These are phyloP conservation scores for Trifolium pratense DNA, from an alignment of 306 rosid genomes.

Conservation along the genomic window DNA sequence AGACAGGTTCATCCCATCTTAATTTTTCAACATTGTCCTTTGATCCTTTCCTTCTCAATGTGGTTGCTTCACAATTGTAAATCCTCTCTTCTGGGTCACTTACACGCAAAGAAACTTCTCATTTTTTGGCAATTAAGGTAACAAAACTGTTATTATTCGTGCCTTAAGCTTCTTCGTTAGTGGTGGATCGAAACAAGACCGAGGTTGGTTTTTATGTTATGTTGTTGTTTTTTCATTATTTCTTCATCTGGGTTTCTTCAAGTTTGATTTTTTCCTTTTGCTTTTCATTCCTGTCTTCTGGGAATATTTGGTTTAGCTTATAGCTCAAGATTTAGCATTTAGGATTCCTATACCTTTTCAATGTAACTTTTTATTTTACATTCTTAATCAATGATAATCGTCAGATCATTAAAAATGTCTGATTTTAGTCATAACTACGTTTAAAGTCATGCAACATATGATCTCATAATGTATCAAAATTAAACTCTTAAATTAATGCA, in stretches of 20 bases:
- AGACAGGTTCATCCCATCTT: not conserved
- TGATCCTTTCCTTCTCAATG: not conserved
- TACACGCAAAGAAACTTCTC: not conserved
- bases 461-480: not conserved
- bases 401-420: not conserved
- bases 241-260: conserved; percentile 49
- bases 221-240: not conserved
- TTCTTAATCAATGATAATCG: not conserved
- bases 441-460: not conserved
- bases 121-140: not conserved
- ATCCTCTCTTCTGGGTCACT: not conserved
- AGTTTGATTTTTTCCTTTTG: conserved; percentile 29
- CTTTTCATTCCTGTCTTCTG: not conserved
- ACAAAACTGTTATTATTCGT: not conserved
- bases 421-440: not conserved
- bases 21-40: not conserved
- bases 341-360: not conserved
- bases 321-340: conserved; percentile 2
- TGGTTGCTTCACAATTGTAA: not conserved
- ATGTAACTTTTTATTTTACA: not conserved
- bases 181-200: conserved; percentile 28
- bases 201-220: conserved; percentile 34
- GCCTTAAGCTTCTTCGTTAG: not conserved
- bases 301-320: conserved; percentile 1
- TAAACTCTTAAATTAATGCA: not conserved